phyloP scores from a whole-genome alignment of 352 stramenopile genomes.

The Phytophthora multivora region DNA sequence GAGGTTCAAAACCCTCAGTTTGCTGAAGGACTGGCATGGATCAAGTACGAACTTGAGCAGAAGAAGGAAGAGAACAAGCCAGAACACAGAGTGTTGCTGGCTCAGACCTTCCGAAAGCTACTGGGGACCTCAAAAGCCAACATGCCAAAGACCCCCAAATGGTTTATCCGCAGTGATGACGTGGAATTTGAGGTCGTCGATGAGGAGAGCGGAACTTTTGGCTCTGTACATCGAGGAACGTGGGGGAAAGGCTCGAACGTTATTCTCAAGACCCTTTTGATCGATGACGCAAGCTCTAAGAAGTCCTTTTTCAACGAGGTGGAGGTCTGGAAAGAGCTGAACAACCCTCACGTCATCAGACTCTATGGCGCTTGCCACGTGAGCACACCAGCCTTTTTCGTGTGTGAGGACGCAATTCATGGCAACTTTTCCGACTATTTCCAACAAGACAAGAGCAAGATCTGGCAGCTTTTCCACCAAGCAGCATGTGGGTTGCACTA shows the following conservation, averaged over 20 bases:
- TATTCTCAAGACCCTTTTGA: conserved; percentile 37
- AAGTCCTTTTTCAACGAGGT: conserved; percentile 29
- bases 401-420: conserved; percentile 26
- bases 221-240: conserved; percentile 7
- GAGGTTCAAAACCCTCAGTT: too few species aligned
- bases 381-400: conserved; percentile 20
- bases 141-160: conserved; percentile 9
- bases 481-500: conserved; percentile 51
- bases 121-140: background rate
- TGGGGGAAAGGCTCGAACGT: conserved; percentile 19
- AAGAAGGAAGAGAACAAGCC: too few species aligned
- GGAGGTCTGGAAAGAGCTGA: conserved; percentile 34
- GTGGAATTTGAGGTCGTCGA: conserved; percentile 8
- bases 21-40: too few species aligned
- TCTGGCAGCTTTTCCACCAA: conserved; percentile 34
- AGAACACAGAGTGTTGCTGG: too few species aligned
- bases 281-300: conserved; percentile 1
- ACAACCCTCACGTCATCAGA: conserved; percentile 34
- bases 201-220: conserved; percentile 10
- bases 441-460: conserved; percentile 2
- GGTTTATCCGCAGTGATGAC: conserved; percentile 22
- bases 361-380: conserved; percentile 44
- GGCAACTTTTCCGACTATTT: conserved; percentile 34
- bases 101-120: too few species aligned
- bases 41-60: too few species aligned